These are phyloP conservation scores for Chrysanthemum lavandulifolium DNA, from an alignment of 129 eudicot genomes.

Conservation along the genomic window DNA sequence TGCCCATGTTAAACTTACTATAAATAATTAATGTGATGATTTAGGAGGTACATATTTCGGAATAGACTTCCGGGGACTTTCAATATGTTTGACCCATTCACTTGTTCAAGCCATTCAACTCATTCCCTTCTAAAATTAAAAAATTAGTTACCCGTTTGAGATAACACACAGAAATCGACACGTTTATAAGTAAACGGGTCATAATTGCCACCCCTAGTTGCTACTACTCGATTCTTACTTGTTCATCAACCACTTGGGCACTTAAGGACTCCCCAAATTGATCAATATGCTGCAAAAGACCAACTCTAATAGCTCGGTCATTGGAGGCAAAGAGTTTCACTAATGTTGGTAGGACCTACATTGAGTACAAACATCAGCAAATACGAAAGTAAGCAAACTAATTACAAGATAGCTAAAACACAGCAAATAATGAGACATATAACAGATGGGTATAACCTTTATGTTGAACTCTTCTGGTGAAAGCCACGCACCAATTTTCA, in stretches of 20 bases:
- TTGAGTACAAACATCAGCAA: not conserved
- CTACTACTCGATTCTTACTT: conserved; percentile 45
- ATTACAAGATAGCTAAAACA: not conserved
- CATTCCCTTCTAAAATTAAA: not conserved
- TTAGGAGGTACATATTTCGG: too few relatives aligned
- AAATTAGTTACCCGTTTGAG: not conserved
- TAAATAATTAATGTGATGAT: too few relatives aligned
- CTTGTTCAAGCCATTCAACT: too few relatives aligned
- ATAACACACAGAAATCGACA: too few relatives aligned
- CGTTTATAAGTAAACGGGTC: too few relatives aligned
- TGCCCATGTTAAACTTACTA: too few relatives aligned
- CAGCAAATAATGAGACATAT: not conserved
- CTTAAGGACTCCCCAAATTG: conserved; percentile 90
- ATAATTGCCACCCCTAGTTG: too few relatives aligned
- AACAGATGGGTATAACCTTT: conserved; percentile 47
- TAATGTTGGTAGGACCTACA: conserved; percentile 84
- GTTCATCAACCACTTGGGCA: conserved; percentile 88
- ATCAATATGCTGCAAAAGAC: conserved; percentile 91
- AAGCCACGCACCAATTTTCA: conserved; percentile 92
- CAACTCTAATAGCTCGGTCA: conserved; percentile 90
- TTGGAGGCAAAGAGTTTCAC: conserved; percentile 85
- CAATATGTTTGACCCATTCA: too few relatives aligned
- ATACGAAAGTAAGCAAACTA: conserved; percentile 4
- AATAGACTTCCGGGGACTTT: too few relatives aligned
- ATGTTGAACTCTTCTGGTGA: conserved; percentile 66